phyloP scores from a whole-genome alignment of 2,329 filamentous ascomycete species.

The Macrophomina phaseolina region DNA sequence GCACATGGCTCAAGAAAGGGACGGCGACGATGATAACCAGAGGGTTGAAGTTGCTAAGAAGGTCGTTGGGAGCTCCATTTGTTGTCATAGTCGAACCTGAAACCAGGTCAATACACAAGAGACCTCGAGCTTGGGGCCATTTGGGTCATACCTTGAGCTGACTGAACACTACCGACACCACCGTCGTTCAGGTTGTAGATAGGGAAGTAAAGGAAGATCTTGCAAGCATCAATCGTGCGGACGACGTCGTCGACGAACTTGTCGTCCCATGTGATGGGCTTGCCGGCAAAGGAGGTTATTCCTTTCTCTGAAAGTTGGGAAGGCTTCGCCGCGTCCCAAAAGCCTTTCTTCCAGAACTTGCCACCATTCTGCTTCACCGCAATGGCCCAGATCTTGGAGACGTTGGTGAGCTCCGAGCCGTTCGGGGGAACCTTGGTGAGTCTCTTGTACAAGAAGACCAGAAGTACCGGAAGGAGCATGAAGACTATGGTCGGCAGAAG shows the following conservation, averaged over 20 bases:
- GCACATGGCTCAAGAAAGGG: conserved; percentile 55
- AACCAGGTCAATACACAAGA: not conserved
- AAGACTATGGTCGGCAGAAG: conserved; percentile 42
- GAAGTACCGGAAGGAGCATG: conserved; percentile 37
- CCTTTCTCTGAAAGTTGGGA: conserved; percentile 37
- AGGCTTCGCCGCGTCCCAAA: conserved; percentile 44
- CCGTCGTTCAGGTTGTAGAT: conserved; percentile 48
- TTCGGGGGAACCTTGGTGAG: conserved; percentile 40
- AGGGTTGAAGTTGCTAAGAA: conserved; percentile 58
- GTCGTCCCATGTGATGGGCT: conserved; percentile 41
- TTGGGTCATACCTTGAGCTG: conserved; percentile 13
- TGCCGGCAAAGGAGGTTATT: conserved; percentile 27
- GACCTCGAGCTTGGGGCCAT: not conserved
- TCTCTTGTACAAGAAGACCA: conserved; percentile 41
- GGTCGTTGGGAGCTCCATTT: conserved; percentile 58
- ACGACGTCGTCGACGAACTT: conserved; percentile 45
- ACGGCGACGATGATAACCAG: conserved; percentile 55
- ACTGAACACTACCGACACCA: conserved; percentile 57
- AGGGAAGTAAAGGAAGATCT: conserved; percentile 47
- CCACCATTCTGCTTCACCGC: conserved; percentile 44
- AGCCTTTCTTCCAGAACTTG: conserved; percentile 41
- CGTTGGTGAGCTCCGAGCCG: conserved; percentile 42
- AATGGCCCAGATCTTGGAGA: conserved; percentile 41
- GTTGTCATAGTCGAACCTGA: conserved; percentile 47
- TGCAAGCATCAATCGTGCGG: conserved; percentile 41